phyloP scores from a whole-genome alignment of 305 asterid species.

The Ajuga reptans region DNA sequence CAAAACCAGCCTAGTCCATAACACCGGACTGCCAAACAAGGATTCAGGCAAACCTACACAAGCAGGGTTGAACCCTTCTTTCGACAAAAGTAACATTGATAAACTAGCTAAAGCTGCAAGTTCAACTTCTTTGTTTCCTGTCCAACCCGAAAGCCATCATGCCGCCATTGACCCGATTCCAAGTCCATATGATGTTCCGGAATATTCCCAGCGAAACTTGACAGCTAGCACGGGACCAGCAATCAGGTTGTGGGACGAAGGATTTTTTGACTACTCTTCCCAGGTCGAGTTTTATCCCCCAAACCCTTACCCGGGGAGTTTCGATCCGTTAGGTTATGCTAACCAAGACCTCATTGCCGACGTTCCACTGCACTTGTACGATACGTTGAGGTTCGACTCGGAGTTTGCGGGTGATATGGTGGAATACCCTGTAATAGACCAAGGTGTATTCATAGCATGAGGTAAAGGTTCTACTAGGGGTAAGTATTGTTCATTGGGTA shows the following conservation, averaged over 20 bases:
- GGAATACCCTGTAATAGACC: slow-evolving; percentile 62
- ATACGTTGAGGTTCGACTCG: slow-evolving; percentile 38
- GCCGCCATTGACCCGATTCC: slow-evolving; percentile 26
- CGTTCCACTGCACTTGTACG: slow-evolving; percentile 41
- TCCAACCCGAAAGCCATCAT: slow-evolving; percentile 35
- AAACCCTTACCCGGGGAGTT: slow-evolving; percentile 20
- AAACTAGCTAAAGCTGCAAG: slow-evolving; percentile 30
- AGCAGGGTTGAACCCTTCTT: slow-evolving; percentile 15
- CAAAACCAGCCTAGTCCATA: slow-evolving; percentile 17
- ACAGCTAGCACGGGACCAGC: slow-evolving; percentile 30
- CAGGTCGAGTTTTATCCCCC: slow-evolving; percentile 36
- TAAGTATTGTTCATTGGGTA: slow-evolving; percentile 1
- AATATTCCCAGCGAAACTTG: slow-evolving; percentile 32
- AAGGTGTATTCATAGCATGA: slow-evolving; percentile 63
- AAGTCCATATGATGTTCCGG: slow-evolving; percentile 29
- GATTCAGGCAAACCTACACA: slow-evolving; percentile 20
- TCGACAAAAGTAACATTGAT: slow-evolving; percentile 17
- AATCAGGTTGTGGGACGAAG: slow-evolving; percentile 42
- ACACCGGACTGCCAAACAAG: slow-evolving; percentile 19
- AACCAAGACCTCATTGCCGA: slow-evolving; percentile 41
- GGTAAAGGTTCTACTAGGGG: slow-evolving; percentile 13
- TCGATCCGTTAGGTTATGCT: slow-evolving; percentile 31
- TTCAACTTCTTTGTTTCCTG: slow-evolving; percentile 28
- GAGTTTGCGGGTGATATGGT: slow-evolving; percentile 44
- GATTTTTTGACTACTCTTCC: slow-evolving; percentile 23